A percentile compares a stretch with the other conserved stretches of the same genome.
These are phyloP conservation scores for Sporothrix inflata DNA, from an alignment of 2,329 filamentous ascomycete genomes.

Conservation along the genomic window DNA sequence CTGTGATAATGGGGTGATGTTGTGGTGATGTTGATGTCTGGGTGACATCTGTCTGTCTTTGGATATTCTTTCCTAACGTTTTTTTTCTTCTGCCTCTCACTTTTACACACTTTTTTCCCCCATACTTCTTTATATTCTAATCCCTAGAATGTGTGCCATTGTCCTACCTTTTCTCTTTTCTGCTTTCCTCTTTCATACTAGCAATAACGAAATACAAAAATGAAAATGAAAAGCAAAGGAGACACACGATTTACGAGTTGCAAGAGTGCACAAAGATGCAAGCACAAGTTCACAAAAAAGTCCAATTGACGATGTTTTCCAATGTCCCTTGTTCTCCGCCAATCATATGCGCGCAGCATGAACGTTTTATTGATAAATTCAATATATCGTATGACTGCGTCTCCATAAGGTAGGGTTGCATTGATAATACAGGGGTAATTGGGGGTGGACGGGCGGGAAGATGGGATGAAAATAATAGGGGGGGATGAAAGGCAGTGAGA, in stretches of 20 bases:
- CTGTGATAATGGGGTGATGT: no score
- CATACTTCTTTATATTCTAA: background rate
- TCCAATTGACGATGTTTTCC: background rate
- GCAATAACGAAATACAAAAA: slow-evolving; percentile 11
- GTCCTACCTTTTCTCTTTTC: background rate
- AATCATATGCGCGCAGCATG: background rate
- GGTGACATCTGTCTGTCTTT: background rate
- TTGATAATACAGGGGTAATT: background rate
- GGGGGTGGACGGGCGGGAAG: background rate
- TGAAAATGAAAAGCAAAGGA: slow-evolving; percentile 6
- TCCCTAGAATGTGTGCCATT: background rate
- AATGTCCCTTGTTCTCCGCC: background rate
- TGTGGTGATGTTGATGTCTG: no score
- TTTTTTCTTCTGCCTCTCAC: background rate
- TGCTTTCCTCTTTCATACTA: background rate
- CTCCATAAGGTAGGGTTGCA: background rate
- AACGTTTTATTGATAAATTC: background rate
- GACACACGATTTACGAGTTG: background rate
- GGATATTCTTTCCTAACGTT: background rate
- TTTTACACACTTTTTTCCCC: background rate
- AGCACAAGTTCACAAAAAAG: no score
- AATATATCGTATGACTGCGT: background rate
- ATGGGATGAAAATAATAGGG: background rate
- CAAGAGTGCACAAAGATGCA: background rate
- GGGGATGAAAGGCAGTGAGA: background rate